phyloP scores from a whole-genome alignment of 495 filamentous ascomycete genomes.

The Neurospora sp. region DNA sequence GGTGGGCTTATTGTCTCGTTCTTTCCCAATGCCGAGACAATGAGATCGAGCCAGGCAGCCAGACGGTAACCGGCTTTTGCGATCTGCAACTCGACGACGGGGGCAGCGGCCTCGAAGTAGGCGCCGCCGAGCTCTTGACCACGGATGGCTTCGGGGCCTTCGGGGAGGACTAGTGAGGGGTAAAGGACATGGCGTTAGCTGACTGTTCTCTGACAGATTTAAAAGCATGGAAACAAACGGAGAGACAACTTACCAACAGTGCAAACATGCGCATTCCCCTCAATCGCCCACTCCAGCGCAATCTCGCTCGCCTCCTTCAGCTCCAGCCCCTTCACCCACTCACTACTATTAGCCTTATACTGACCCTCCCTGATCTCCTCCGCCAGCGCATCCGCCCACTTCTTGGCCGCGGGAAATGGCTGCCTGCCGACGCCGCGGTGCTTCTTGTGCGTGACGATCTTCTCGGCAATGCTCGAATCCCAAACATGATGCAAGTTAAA shows the following conservation, averaged over 20 bases:
- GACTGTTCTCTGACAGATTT: not conserved
- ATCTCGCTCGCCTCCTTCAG: conserved; percentile 37
- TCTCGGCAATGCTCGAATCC: conserved; percentile 53
- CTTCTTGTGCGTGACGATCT: conserved; percentile 37
- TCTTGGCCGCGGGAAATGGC: conserved; percentile 34
- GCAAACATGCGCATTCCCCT: conserved; percentile 54
- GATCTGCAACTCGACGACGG: conserved; percentile 61
- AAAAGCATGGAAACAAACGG: not conserved
- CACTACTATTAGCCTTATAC: conserved; percentile 26
- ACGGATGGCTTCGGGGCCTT: conserved; percentile 40
- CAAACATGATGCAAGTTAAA: conserved; percentile 52
- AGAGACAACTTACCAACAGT: conserved; percentile 26
- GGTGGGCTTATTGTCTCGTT: not conserved
- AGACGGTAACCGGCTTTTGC: conserved; percentile 66
- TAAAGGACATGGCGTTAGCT: not conserved
- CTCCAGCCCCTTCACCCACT: conserved; percentile 44
- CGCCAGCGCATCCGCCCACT: conserved; percentile 44
- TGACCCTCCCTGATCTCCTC: conserved; percentile 42
- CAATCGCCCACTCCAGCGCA: conserved; percentile 50
- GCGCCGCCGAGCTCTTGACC: conserved; percentile 48
- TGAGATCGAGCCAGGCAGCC: conserved; percentile 50
- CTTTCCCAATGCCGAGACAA: conserved; percentile 13
- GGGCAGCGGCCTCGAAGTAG: conserved; percentile 57
- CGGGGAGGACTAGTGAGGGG: conserved; percentile 38
- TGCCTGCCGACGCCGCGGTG: conserved; percentile 16